Base-by-base conservation (phyloP, 208 protist genomes). In the Acanthamoeba sp. region DNA sequence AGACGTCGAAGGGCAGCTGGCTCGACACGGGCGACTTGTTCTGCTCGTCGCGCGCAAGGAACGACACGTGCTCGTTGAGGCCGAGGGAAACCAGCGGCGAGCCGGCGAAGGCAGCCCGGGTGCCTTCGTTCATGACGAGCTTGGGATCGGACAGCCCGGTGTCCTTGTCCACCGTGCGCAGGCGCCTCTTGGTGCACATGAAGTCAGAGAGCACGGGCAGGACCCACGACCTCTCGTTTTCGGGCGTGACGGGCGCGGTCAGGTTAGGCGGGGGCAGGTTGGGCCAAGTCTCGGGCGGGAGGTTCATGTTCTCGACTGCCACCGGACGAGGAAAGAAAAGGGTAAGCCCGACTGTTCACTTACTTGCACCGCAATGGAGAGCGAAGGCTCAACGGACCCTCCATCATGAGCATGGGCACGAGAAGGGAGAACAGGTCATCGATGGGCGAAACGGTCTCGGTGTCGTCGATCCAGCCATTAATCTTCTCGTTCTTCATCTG, bases 1-100 rank as follows among this genome's bases (percentile, higher is more conserved):
- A 93, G 64, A 98, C 95, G 40, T 95, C 92, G 85, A 98, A 98
- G n/a, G 97, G 98, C 66, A 98, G 95, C 90, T 88, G 69, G 12
- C 57, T 69, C 42, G 90, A 87, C 7, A 94, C 66, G 50, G 90
- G 87, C 62, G 87, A 6, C 59, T 92, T 69, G 22, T 76, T 71
- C 45, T 52, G 87, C 16, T 80, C n/a, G 24, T 94, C 90, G 2
- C 90, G 92, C 7, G 24, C 40, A 34, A 94, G 52, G 90, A 85
- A 94, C 20, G 42, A 10, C 16, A 94, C 57, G 50, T 94, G 71
- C 5, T 94, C n/a, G 24, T 94, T 69, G 12, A 94, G 69, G 34
- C 90, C 90, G 36, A 94, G 62, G 14, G 90, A 69, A 7, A 80
- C 38, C 34, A 94, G 71, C 2, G 90, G 90, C 32, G 66, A 12